Evolutionary conservation across 805 yeast species (phyloP).

Genomic region (Danielia oregonensis): DNA sequence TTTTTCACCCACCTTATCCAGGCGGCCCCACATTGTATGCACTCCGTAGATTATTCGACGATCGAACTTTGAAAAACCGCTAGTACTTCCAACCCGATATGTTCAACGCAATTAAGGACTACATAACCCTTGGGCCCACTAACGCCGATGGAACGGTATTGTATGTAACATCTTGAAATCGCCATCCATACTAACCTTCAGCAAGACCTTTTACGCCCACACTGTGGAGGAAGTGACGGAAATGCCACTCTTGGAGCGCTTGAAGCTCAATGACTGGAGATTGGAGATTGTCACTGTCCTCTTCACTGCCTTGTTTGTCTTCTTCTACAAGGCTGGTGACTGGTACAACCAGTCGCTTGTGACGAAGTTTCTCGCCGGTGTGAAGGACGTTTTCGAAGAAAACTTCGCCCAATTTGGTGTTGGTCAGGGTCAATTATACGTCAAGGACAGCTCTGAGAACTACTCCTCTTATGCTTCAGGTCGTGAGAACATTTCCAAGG

Average conservation of each 20-base stretch:
- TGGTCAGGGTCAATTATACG: conserved; percentile 38
- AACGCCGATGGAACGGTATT: conserved; percentile 17
- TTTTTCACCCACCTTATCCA: too few relatives aligned
- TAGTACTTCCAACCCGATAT: too few relatives aligned
- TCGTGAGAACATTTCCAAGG: conserved; percentile 66
- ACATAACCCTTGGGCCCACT: conserved; percentile 13
- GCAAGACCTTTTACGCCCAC: conserved; percentile 21
- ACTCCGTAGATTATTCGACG: too few relatives aligned
- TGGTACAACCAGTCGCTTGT: conserved; percentile 55
- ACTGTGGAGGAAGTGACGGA: conserved; percentile 52
- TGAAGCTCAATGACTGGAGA: conserved; percentile 67
- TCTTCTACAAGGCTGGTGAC: conserved; percentile 57
- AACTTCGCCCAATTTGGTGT: conserved; percentile 82
- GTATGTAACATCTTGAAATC: conserved; percentile 9
- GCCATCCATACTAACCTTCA: conserved; percentile 7
- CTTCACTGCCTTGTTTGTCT: conserved; percentile 46
- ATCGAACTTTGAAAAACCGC: too few relatives aligned
- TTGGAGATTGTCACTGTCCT: conserved; percentile 60
- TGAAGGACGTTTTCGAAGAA: conserved; percentile 50
- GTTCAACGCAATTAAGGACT: conserved; percentile 12
- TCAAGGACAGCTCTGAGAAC: conserved; percentile 61
- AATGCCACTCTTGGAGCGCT: conserved; percentile 58
- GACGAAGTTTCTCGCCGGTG: conserved; percentile 45
- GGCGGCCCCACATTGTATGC: too few relatives aligned
- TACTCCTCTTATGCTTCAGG: conserved; percentile 84